Evolutionary conservation across 1,139 yeast species (phyloP), one percentile per base, ranked within the genome.

Genomic region (Candida albicans): DNA sequence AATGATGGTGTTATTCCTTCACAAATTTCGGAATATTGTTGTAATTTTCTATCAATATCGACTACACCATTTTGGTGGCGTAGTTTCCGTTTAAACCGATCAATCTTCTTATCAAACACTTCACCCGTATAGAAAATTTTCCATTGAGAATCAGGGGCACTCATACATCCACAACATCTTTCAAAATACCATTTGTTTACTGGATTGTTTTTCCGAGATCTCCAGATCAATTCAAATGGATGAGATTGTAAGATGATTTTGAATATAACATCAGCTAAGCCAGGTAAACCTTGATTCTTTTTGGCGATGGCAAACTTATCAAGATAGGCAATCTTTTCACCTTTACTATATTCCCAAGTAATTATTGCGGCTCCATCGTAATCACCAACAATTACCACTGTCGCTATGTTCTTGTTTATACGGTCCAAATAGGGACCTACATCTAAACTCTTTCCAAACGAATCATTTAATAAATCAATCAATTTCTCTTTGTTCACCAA

Each of bases 181-280:
- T 93, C 98, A 63, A 91, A 93, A 61, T 93, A 93, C 99, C 99
- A 93, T 56, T 90, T 90, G 67, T 93, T 93, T 4, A 93, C 97
- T 0, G 97, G 96, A 59, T 93, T 93, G 45, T 68, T 77, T 49
- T 78, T 78, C 42, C 96, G 70, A 2, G 97, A 90, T 55, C 99
- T 76, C 99, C 99, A 93, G 1, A 93, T 67, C 14, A 93, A 63
- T 57, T 88, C 96, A 11, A 75, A 64, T 0, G 89, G 88, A 57
- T 84, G 91, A 37, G 83, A 67, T 42, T 79, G 81, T 8, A 81
- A 67, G 68, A 93, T 81, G 11, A 87, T 75, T 58, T 91, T 93
- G 71, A 93, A 91, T 10, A 93, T 84, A 27, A 93, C 80, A 60
- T 93, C 99, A 0, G 99, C 97, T 12, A 93, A 82, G 1, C 97